Conservation (phyloP, 345 rosid species). For the Brassica napus region DNA sequence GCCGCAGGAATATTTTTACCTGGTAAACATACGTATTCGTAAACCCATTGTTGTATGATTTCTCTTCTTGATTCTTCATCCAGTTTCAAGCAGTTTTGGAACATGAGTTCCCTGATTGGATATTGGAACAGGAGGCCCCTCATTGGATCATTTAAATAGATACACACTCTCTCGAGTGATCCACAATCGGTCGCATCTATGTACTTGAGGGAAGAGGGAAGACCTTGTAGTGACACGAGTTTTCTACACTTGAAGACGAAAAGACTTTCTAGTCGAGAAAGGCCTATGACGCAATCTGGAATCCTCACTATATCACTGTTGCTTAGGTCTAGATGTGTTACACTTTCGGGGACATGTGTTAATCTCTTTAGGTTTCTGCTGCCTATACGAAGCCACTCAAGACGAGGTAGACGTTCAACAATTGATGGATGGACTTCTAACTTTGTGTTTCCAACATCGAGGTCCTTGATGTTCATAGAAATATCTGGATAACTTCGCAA, state of each 20-base stretch:
- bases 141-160: background rate
- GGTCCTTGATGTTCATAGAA: background rate
- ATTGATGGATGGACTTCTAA: conserved; percentile 19
- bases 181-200: background rate
- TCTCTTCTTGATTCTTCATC: background rate
- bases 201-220: background rate
- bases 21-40: background rate
- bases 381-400: conserved; percentile 2
- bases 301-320: background rate
- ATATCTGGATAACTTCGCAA: conserved; percentile 30
- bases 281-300: conserved; percentile 7
- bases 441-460: background rate
- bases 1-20: background rate
- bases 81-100: conserved; percentile 12
- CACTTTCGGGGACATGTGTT: background rate
- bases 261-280: background rate
- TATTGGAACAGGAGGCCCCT: background rate
- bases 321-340: conserved; percentile 1
- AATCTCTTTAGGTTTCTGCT: conserved; percentile 18
- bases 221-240: background rate
- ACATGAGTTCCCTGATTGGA: background rate
- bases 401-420: background rate
- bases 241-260: conserved; percentile 9
- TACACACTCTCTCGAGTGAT: conserved; percentile 14
- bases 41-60: background rate